Percentiles rank a stretch among this genome's conserved stretches.
These are phyloP conservation scores for Monosporascus sp. DNA, from an alignment of 2,329 filamentous ascomycete genomes.

Conservation along the genomic window DNA sequence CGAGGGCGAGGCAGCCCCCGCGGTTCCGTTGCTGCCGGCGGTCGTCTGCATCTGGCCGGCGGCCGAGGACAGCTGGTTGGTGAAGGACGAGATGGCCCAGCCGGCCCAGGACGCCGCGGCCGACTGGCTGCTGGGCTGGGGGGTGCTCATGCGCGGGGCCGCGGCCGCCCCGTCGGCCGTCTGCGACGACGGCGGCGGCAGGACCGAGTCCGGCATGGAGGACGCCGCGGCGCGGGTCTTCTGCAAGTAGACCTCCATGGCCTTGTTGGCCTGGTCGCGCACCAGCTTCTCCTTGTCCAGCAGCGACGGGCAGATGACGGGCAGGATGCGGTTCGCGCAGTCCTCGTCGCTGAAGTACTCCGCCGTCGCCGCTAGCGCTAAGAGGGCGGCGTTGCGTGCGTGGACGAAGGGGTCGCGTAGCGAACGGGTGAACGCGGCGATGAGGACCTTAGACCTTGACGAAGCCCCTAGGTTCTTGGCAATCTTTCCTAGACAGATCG, in stretches of 20 bases:
- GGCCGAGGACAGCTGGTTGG: constrained; percentile 81
- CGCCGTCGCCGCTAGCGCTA: constrained; percentile 78
- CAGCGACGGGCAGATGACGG: constrained; percentile 74
- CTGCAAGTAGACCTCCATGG: constrained; percentile 78
- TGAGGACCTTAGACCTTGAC: constrained; percentile 81
- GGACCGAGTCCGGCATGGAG: constrained; percentile 71
- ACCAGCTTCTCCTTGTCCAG: constrained; percentile 95
- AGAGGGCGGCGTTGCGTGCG: constrained; percentile 80
- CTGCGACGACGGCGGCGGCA: constrained; percentile 56
- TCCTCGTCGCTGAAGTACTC: constrained; percentile 90
- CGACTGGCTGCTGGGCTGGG: constrained; percentile 47
- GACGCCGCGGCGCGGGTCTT: constrained; percentile 72
- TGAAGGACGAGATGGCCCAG: constrained; percentile 98
- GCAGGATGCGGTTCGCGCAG: constrained; percentile 76
- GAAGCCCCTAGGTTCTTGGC: constrained; percentile 77
- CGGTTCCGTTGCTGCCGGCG: constrained; percentile 34
- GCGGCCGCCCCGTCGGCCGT: constrained; percentile 39
- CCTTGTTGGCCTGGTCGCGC: constrained; percentile 86
- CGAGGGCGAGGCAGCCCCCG: constrained; percentile 33
- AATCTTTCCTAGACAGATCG: constrained; percentile 94
- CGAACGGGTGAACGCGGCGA: constrained; percentile 85
- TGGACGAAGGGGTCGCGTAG: constrained; percentile 92
- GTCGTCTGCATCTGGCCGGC: constrained; percentile 77
- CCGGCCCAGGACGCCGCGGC: constrained; percentile 70
- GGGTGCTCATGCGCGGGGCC: constrained; percentile 71